Conservation (phyloP, 768 basidiomycete species). For the Serendipita indica region DNA sequence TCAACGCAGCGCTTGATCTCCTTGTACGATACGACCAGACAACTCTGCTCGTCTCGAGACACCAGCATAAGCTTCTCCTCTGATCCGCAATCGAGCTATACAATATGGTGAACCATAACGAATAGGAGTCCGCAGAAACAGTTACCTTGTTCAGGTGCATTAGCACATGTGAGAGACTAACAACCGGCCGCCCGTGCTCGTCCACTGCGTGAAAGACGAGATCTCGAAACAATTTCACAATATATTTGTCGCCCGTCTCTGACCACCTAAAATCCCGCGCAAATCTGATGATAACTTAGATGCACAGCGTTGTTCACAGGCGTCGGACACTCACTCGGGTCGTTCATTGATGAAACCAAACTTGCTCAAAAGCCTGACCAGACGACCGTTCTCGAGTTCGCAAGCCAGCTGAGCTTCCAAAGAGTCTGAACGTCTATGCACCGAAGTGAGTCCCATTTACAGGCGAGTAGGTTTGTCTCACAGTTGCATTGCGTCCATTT, state of each 20-base stretch:
- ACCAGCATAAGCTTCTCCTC: constrained; percentile 94
- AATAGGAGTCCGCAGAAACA: constrained; percentile 5
- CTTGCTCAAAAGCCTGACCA: constrained; percentile 81
- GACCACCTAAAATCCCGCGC: constrained; percentile 95
- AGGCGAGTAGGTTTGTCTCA: constrained; percentile 25
- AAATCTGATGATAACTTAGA: constrained; percentile 47
- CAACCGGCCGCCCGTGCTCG: constrained; percentile 72
- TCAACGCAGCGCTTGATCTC: constrained; percentile 80
- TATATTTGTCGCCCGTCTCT: constrained; percentile 94
- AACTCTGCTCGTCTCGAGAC: constrained; percentile 89
- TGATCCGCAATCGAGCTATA: constrained; percentile 76
- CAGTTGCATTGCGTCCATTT: constrained; percentile 76
- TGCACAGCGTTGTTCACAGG: background rate
- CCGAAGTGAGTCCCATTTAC: background rate
- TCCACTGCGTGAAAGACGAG: constrained; percentile 98
- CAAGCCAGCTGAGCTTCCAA: constrained; percentile 72
- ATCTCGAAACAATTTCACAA: constrained; percentile 95
- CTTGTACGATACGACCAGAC: constrained; percentile 83
- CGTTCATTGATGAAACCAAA: constrained; percentile 98
- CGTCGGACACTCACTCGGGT: constrained; percentile 63
- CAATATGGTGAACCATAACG: background rate
- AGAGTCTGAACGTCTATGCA: constrained; percentile 54
- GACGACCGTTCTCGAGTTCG: constrained; percentile 86
- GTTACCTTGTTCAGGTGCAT: constrained; percentile 84
- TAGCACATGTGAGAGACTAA: constrained; percentile 83